Evolutionary conservation across 768 basidiomycete species (phyloP), one percentile per base, ranked within the genome.

Genomic region (Xerocomus potaroensis): DNA sequence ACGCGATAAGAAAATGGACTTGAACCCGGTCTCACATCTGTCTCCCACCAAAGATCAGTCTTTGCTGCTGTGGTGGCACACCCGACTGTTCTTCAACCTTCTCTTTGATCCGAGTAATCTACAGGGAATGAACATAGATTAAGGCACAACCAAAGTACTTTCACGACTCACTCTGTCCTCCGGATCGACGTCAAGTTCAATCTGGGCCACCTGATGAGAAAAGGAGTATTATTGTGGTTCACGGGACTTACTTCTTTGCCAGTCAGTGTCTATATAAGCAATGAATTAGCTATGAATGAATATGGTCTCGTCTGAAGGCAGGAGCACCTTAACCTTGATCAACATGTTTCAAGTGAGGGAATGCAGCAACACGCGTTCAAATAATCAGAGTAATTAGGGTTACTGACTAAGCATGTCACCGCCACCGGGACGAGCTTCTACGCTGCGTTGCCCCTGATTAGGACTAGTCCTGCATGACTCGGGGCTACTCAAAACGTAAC

Each of bases 71-170:
- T 50, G 95, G 95, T 19, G 95, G 95, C 33, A 98, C 95, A 54
- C 95, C 95, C 6, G 92, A 93, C 71, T 97, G 94, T 73, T 97
- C 94, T 67, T 98, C 95, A 8, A 97, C 91, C 67, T 90, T 89
- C 77, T 95, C 93, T 74, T 98, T 98, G 70, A 98, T 92, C 56
- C 89, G 81, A 37, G 81, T 75, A 60, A 96, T 90, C 95, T 98
- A 63, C 15, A 42, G 29, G 18, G 39, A 23, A 32, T 21, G 30
- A 33, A 48, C 15, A 36, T 57, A 15, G 11, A 18, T 19, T 15
- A 14, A 15, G 4, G 23, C n/a, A 4, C 43, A 40, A 38, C 2
- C 2, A 21, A 6, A 29, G 15, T 23, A 18, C 16, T 22, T 30
- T 19, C 8, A 8, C 12, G 16, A 58, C 77, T 40, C 46, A 84